phyloP scores from a whole-genome alignment of 495 filamentous ascomycete species.

The Aspergillus homomorphus region DNA sequence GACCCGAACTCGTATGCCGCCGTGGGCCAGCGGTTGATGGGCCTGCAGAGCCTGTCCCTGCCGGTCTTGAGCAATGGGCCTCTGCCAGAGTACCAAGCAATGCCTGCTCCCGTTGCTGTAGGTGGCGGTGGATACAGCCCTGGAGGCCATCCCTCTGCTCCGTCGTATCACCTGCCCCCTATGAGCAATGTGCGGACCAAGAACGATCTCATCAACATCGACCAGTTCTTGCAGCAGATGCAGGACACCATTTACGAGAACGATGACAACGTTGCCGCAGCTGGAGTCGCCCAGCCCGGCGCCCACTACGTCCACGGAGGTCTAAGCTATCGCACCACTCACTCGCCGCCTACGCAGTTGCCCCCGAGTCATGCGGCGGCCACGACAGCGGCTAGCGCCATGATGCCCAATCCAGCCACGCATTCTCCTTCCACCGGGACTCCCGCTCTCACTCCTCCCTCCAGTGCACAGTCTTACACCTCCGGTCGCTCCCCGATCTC shows the following conservation, averaged over 20 bases:
- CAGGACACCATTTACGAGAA: slow-evolving; percentile 92
- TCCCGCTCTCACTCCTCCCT: slow-evolving; percentile 85
- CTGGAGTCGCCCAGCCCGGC: slow-evolving; percentile 67
- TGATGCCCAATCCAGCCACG: slow-evolving; percentile 53
- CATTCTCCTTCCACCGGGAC: slow-evolving; percentile 58
- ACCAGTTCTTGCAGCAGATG: slow-evolving; percentile 92
- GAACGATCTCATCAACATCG: slow-evolving; percentile 85
- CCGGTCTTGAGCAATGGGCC: slow-evolving; percentile 61
- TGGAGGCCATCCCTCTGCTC: slow-evolving; percentile 47
- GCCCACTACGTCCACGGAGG: slow-evolving; percentile 58
- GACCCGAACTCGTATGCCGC: slow-evolving; percentile 80
- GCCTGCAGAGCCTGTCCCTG: slow-evolving; percentile 66
- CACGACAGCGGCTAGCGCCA: slow-evolving; percentile 55
- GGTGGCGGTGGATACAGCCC: slow-evolving; percentile 52
- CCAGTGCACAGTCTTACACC: slow-evolving; percentile 79
- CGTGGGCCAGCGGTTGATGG: slow-evolving; percentile 73
- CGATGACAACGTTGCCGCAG: slow-evolving; percentile 71
- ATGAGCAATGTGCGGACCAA: slow-evolving; percentile 88
- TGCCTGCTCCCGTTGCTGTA: slow-evolving; percentile 53
- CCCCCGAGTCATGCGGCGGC: slow-evolving; percentile 55
- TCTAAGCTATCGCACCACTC: slow-evolving; percentile 64
- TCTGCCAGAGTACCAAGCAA: slow-evolving; percentile 61
- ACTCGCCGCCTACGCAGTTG: slow-evolving; percentile 64
- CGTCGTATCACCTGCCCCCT: slow-evolving; percentile 71
- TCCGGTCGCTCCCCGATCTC: slow-evolving; percentile 81